phyloP scores from a whole-genome alignment of 148 eudicot genomes.

The Rhododendron vialii region DNA sequence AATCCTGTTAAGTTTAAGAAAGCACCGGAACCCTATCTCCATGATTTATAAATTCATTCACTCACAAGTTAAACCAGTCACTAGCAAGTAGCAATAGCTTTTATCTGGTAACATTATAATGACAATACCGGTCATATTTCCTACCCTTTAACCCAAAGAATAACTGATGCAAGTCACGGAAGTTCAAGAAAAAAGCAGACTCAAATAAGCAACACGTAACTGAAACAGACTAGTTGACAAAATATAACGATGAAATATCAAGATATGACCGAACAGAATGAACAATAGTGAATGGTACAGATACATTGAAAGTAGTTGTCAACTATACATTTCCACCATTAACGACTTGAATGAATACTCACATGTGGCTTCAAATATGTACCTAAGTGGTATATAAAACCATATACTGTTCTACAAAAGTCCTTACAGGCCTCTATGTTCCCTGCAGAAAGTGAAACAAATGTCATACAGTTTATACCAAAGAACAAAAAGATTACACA shows the following conservation, averaged over 20 bases:
- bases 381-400: conserved; percentile 66
- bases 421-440: conserved; percentile 63
- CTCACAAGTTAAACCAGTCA: background rate
- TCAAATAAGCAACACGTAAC: background rate
- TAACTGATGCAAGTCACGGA: background rate
- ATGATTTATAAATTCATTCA: background rate
- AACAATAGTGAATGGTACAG: background rate
- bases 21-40: background rate
- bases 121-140: background rate
- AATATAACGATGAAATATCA: background rate
- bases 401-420: conserved; percentile 58
- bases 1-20: background rate
- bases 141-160: background rate
- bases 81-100: background rate
- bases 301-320: background rate
- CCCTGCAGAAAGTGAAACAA: conserved; percentile 48
- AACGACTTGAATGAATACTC: conserved; percentile 30
- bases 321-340: background rate
- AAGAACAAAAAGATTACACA: background rate
- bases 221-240: background rate
- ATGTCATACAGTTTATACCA: background rate
- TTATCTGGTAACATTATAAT: background rate
- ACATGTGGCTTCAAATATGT: conserved; percentile 94
- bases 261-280: background rate
- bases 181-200: background rate